Percentiles rank a stretch among this genome's conserved stretches.
Evolutionary conservation across 257 asterid species (phyloP).

Genomic region (Przewalskia tangutica): DNA sequence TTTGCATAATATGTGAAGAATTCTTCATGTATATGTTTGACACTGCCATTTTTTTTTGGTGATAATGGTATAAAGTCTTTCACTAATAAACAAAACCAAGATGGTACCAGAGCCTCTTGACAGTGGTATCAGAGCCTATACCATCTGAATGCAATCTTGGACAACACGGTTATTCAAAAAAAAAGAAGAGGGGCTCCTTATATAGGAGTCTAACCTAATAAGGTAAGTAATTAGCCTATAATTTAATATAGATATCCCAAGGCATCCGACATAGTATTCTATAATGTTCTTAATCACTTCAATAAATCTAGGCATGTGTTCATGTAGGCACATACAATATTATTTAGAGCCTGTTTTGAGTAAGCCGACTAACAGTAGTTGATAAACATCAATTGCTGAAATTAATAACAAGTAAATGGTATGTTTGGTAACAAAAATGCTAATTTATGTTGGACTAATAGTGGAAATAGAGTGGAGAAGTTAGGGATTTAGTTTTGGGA

Average conservation of each 20-base stretch:
- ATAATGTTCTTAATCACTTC: not conserved
- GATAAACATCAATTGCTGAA: not conserved
- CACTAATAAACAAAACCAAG: not conserved
- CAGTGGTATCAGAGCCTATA: not conserved
- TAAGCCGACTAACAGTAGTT: not conserved
- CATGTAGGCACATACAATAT: not conserved
- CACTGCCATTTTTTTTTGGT: not conserved
- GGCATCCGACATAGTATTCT: not conserved
- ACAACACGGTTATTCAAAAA: not conserved
- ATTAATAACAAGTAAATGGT: not conserved
- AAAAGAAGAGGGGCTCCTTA: not conserved
- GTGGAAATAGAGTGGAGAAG: not conserved
- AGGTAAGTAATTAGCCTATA: not conserved
- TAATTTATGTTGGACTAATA: not conserved
- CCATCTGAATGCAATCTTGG: not conserved
- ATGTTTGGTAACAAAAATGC: not conserved
- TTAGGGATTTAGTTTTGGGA: not conserved
- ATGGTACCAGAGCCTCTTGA: not conserved
- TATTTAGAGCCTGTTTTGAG: not conserved
- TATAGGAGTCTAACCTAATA: not conserved
- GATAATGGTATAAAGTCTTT: not conserved
- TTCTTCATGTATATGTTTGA: not conserved
- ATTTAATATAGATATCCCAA: not conserved
- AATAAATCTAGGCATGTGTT: not conserved
- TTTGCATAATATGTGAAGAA: not conserved